These are phyloP conservation scores for Talaromyces sp. DNA, from an alignment of 2,329 filamentous ascomycete species.

Conservation along the genomic window DNA sequence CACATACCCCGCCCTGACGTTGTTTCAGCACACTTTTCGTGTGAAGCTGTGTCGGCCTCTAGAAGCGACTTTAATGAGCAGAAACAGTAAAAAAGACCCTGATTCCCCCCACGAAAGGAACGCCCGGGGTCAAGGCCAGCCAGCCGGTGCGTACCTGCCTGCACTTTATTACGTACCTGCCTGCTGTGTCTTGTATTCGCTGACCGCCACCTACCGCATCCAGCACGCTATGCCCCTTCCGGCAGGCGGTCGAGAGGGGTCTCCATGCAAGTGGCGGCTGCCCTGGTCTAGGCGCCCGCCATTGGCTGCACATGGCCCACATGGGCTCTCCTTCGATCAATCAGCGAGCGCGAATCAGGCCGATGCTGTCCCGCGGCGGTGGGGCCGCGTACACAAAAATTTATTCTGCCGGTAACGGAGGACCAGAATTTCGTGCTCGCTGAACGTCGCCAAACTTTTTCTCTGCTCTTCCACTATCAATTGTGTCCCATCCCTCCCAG, in stretches of 20 bases:
- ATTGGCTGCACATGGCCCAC: neutral
- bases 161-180: too few relatives aligned
- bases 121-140: neutral
- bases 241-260: neutral
- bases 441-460: constrained; percentile 8
- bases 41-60: too few relatives aligned
- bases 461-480: constrained; percentile 14
- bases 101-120: neutral
- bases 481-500: constrained; percentile 13
- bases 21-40: too few relatives aligned
- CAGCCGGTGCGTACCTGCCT: neutral
- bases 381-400: constrained; percentile 19
- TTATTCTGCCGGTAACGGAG: constrained; percentile 13
- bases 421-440: constrained; percentile 11
- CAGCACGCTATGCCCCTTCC: neutral
- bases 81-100: neutral
- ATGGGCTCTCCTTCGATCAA: constrained; percentile 9
- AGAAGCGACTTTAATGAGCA: neutral
- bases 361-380: constrained; percentile 7
- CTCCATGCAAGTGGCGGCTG: neutral
- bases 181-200: neutral
- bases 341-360: constrained; percentile 14
- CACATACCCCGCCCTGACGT: too few relatives aligned
- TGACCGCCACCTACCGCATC: neutral
- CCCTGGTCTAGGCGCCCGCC: neutral